These are phyloP conservation scores for Leccinum truebloodii DNA, from an alignment of 768 basidiomycete genomes.

Conservation along the genomic window DNA sequence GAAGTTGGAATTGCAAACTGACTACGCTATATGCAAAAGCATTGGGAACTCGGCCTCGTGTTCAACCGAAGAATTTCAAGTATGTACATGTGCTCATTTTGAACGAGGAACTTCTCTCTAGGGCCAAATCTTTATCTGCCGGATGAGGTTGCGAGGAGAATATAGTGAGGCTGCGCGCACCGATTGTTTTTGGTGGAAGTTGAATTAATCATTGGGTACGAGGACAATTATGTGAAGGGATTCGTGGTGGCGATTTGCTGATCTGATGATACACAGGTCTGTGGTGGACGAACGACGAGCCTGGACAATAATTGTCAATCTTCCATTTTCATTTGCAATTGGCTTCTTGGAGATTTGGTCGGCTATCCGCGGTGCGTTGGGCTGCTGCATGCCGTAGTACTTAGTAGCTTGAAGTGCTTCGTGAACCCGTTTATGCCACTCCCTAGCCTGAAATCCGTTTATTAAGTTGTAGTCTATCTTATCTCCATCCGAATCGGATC, in stretches of 20 bases:
- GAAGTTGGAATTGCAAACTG: conserved; percentile 16
- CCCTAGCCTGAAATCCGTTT: conserved; percentile 13
- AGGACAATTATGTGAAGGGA: conserved; percentile 1
- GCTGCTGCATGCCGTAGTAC: conserved; percentile 2
- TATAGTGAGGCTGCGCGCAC: neutral
- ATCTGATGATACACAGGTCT: conserved; percentile 6
- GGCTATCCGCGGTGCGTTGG: conserved; percentile 25
- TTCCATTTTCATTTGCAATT: conserved; percentile 15
- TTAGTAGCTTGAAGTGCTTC: neutral
- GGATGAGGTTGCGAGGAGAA: conserved; percentile 2
- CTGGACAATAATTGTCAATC: conserved; percentile 1
- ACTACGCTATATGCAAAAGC: conserved; percentile 6
- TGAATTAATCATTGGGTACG: neutral
- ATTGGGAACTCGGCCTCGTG: conserved; percentile 18
- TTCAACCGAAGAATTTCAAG: conserved; percentile 3
- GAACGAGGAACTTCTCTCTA: conserved; percentile 4
- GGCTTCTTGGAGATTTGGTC: conserved; percentile 21
- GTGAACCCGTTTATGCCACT: neutral
- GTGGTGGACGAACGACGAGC: conserved; percentile 13
- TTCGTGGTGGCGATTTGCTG: conserved; percentile 5
- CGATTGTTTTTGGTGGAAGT: neutral
- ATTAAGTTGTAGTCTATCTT: conserved; percentile 5
- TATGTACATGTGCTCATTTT: conserved; percentile 3
- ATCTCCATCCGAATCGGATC: conserved; percentile 9
- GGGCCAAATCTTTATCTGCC: conserved; percentile 9